Base-by-base conservation (phyloP, 371 early-diverging fungal genomes). In the Apophysomyces sp. region DNA sequence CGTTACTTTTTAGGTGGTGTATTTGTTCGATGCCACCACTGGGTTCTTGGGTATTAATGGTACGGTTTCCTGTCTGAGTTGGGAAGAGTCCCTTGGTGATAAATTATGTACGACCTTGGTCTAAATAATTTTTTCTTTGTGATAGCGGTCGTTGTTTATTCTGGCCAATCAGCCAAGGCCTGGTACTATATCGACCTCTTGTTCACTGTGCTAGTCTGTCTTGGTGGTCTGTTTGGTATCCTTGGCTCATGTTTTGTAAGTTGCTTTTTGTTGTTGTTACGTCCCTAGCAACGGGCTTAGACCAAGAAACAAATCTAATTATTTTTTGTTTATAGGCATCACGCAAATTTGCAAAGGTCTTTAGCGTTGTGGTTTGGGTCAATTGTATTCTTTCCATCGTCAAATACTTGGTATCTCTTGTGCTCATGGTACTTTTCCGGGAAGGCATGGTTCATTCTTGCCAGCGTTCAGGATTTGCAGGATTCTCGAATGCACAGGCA, bases 41-140 rank as follows among this genome's bases (percentile, higher is more conserved):
- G 81, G 81, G 12, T 80, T 80, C 31, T 52, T 80, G 16, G 80
- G 77, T 15, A 67, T 72, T 58, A 80, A 80, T 67, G 65, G 80
- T 80, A 73, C 32, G 59, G 21, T 41, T 15, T 37, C 16, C 21
- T 21, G 49, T 44, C 49, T 44, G 49, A 44, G 49, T 44, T 44
- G 21, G 24, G 7, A 59, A 49, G 16, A 58, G 24, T 41, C 49
- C 11, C 3, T n/a, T 31, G 34, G 34, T 34, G 11, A 21, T 57
- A 52, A 28, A 39, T 49, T 29, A 24, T 61, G 24, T 40, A 37
- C 18, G 24, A 53, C 30, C 31, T 30, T 24, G n/a, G 26, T 40
- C 41, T 56, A 56, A 37, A 55, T 12, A 31, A 52, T 52, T n/a
- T 8, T 32, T 41, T 54, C 32, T 24, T 9, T 53, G 8, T 63